Conservation (phyloP, 305 asterid species). For the Fraxinus platypoda region DNA sequence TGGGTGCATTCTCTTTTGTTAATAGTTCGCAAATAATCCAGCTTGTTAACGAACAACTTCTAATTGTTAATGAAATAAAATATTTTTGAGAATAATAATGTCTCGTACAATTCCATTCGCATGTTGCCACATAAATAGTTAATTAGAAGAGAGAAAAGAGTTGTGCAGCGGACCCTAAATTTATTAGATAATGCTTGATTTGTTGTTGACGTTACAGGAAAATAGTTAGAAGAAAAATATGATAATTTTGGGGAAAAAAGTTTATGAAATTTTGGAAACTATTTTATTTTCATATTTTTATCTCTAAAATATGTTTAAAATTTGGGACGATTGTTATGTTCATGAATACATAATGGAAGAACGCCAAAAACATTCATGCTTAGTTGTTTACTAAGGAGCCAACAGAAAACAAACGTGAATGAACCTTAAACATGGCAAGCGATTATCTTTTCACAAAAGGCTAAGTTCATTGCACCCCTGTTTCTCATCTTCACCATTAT, state of each 20-base stretch:
- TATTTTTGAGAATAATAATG: neutral
- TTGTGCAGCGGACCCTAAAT: neutral
- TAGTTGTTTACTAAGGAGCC: neutral
- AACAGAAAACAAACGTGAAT: neutral
- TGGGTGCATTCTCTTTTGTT: neutral
- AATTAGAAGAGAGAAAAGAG: neutral
- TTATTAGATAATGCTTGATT: neutral
- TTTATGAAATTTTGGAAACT: neutral
- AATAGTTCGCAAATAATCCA: neutral
- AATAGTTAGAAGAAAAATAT: neutral
- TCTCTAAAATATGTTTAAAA: neutral
- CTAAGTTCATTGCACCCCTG: slow-evolving; percentile 1
- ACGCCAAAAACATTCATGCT: neutral
- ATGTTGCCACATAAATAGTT: neutral
- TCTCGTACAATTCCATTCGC: neutral
- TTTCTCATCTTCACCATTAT: neutral
- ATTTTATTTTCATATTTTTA: neutral
- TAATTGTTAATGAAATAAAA: neutral
- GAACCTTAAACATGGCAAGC: neutral
- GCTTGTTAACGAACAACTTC: neutral
- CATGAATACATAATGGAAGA: neutral
- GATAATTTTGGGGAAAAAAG: neutral
- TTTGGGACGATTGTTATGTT: neutral
- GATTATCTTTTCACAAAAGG: neutral
- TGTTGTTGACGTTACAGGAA: neutral